Percentiles rank a stretch among this genome's conserved stretches.
These are phyloP conservation scores for Scheffersomyces quercinus DNA, from an alignment of 1,139 yeast genomes.

Conservation along the genomic window DNA sequence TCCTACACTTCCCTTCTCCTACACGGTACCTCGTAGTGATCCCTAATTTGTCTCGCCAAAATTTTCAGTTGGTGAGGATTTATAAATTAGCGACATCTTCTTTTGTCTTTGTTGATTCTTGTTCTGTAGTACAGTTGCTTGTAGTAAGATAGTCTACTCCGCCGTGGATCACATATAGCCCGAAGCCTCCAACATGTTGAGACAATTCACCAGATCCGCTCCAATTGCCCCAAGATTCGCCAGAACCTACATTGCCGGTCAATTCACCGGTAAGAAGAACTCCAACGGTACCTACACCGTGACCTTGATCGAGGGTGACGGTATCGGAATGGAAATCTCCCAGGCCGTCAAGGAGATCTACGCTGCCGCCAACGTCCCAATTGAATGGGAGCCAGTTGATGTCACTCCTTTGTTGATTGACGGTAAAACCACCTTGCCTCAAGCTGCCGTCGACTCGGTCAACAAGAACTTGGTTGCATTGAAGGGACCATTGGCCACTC, in stretches of 20 bases:
- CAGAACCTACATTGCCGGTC: slow-evolving; percentile 51
- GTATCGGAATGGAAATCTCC: slow-evolving; percentile 95
- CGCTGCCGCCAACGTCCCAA: slow-evolving; percentile 90
- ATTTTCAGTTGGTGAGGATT: too few relatives aligned
- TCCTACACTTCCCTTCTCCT: too few relatives aligned
- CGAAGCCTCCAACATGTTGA: slow-evolving; percentile 32
- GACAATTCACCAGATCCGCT: slow-evolving; percentile 37
- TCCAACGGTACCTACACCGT: slow-evolving; percentile 80
- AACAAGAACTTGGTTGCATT: slow-evolving; percentile 91
- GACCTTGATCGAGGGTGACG: slow-evolving; percentile 97
- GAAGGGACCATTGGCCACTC: slow-evolving; percentile 98
- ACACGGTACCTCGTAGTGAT: too few relatives aligned
- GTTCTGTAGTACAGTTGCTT: too few relatives aligned
- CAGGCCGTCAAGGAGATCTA: slow-evolving; percentile 89
- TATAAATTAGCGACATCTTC: too few relatives aligned
- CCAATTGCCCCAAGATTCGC: slow-evolving; percentile 40
- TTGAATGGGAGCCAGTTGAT: slow-evolving; percentile 96
- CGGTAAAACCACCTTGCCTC: slow-evolving; percentile 94
- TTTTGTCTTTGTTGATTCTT: too few relatives aligned
- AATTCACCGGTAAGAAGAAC: slow-evolving; percentile 47
- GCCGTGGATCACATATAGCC: too few relatives aligned
- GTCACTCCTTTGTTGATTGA: slow-evolving; percentile 91
- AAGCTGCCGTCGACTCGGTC: slow-evolving; percentile 88
- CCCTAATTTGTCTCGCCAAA: too few relatives aligned
- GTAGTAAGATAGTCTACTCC: too few relatives aligned